Base-by-base conservation (phyloP, 441 rosid genomes). In the Gossypium trilobum region DNA sequence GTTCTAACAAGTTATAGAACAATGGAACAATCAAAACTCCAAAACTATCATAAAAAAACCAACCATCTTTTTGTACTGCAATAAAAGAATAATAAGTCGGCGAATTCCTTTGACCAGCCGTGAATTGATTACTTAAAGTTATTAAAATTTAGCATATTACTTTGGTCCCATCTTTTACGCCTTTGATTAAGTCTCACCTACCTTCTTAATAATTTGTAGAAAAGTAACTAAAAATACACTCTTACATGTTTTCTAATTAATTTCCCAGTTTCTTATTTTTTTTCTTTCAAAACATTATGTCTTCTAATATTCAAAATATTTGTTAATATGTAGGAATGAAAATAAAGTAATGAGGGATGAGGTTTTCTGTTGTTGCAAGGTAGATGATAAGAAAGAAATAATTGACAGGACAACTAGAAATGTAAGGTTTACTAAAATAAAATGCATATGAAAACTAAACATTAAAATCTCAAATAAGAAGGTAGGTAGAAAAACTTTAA, bases 401-500 rank as follows among this genome's bases (percentile, higher is more conserved):
- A 61, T 16, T 31, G 46, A 61, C 5, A 14, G 22, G 66, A 51
- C 27, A 69, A 33, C 29, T 13, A 55, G 52, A 69, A 8, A 14
- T 19, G 16, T 33, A 1, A 33, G 9, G 29, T 54, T 27, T n/a
- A 29, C 10, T 31, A 25, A 70, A 33, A 33, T 1, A 31, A 70
- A 55, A 33, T 54, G 55, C 3, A 5, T n/a, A 70, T 22, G 64
- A 17, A 71, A 67, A 67, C 39, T 9, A 27, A 27, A 25, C 25
- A 67, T 67, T 50, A 67, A 62, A 62, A 74, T 57, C 59, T 7
- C 8, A 25, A 17, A 55, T 19, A 70, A 20, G 79, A 61, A 60
- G 70, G 81, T 75, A 51, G 84, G 85, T 81, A 72, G 61, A 63
- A 13, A 13, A 6, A 29, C 74, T 77, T 80, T 51, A 75, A 76